phyloP scores from a whole-genome alignment of 441 rosid genomes.

The Syzygium syzygioides region DNA sequence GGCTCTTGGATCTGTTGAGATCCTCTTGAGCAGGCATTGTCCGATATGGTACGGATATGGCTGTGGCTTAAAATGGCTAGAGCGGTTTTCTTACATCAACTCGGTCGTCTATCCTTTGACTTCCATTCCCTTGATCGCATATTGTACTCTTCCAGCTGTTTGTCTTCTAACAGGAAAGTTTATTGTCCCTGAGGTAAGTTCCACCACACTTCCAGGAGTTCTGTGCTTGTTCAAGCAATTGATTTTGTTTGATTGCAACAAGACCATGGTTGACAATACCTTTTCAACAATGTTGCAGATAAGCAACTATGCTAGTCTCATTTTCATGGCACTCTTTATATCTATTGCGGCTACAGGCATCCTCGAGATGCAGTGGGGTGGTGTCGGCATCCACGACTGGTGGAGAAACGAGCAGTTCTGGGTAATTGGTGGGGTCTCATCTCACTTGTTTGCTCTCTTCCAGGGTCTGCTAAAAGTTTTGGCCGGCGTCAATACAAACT shows the following conservation, averaged over 20 bases:
- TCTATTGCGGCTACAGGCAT: slow-evolving; percentile 81
- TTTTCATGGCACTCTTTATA: slow-evolving; percentile 83
- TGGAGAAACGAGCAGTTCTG: slow-evolving; percentile 99
- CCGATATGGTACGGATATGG: slow-evolving; percentile 99
- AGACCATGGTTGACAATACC: slow-evolving; percentile 4
- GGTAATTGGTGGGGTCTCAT: slow-evolving; percentile 98
- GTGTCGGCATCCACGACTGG: slow-evolving; percentile 92
- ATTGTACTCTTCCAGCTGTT: slow-evolving; percentile 88
- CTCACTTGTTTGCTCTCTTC: slow-evolving; percentile 88
- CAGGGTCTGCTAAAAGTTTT: slow-evolving; percentile 95
- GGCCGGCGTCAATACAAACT: slow-evolving; percentile 92
- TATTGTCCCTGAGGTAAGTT: slow-evolving; percentile 81
- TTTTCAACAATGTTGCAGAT: slow-evolving; percentile 43
- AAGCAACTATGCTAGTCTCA: slow-evolving; percentile 77
- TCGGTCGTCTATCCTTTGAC: slow-evolving; percentile 93
- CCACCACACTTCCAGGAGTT: background rate
- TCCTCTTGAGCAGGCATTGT: slow-evolving; percentile 91
- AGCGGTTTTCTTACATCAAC: slow-evolving; percentile 85
- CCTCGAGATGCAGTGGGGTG: slow-evolving; percentile 97
- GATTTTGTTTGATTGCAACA: background rate
- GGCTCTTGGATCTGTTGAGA: slow-evolving; percentile 98
- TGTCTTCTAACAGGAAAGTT: slow-evolving; percentile 96
- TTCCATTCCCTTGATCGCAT: slow-evolving; percentile 75
- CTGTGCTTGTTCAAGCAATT: background rate
- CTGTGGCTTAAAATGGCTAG: slow-evolving; percentile 79